Base-by-base conservation (phyloP, 306 rosid genomes). In the Vigna angularis region DNA sequence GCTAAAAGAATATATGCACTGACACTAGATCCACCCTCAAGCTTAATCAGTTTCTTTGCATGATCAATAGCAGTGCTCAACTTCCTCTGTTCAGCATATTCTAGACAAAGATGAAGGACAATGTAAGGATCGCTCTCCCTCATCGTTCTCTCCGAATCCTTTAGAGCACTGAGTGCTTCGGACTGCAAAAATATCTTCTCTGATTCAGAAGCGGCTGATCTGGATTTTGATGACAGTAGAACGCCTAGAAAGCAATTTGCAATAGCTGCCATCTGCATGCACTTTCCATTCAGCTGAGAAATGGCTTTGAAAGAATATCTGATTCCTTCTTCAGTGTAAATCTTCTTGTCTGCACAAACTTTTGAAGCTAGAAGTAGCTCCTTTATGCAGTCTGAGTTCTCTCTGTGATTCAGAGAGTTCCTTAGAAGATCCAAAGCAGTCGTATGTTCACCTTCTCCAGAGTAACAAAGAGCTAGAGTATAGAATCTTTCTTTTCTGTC, bases 41-140 rank as follows among this genome's bases (percentile, higher is more conserved):
- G 87, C 70, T 83, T 77, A 72, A 94, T 16, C 52, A 92, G 74
- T 81, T 87, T 76, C 83, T 80, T 94, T 70, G 97, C 97, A 81
- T 81, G 89, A 79, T 83, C 55, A 69, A 89, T 87, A 51, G 97
- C 97, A 47, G 72, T 17, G 78, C 86, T 89, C 82, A 94, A 81
- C 78, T 90, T 88, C 73, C 97, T 84, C 72, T 90, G 97, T 81
- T 94, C 98, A 15, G 97, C 97, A 72, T 89, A 84, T 86, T 94
- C 98, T 50, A 94, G 86, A 77, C 95, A 90, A 74, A 94, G 96
- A 83, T 92, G 87, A 82, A 64, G 88, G 30, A 92, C 80, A 66
- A 90, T 79, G 63, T 84, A 82, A 4, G 98, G 94, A 84, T 87
- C 87, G 36, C 83, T 86, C 78, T 89, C 92, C 51, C n/a, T 86